A percentile compares a stretch with the other conserved stretches of the same genome.
These are phyloP conservation scores for Kwoniella dejecticola DNA, from an alignment of 768 basidiomycete genomes.

Conservation along the genomic window DNA sequence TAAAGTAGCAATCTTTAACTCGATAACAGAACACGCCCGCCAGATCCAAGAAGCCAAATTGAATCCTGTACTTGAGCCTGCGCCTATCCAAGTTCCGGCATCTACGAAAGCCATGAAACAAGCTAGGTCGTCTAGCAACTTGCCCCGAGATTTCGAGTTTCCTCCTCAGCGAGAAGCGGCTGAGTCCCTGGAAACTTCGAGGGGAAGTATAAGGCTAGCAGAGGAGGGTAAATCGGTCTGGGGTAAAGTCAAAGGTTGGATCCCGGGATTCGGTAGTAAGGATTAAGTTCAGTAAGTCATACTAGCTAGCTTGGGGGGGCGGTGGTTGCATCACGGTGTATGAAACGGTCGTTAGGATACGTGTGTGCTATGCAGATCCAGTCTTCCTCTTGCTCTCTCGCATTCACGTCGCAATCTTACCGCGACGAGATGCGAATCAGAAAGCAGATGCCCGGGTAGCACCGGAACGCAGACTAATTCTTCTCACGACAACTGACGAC, in stretches of 20 bases:
- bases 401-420: too few species aligned
- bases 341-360: too few species aligned
- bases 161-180: conserved; percentile 15
- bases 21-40: conserved; percentile 18
- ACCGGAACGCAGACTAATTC: too few species aligned
- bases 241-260: conserved; percentile 17
- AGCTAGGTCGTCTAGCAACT: conserved; percentile 11
- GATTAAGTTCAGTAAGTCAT: not conserved
- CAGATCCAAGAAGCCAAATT: conserved; percentile 19
- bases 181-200: conserved; percentile 1
- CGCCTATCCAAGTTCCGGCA: conserved; percentile 12
- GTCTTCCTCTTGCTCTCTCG: too few species aligned
- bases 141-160: conserved; percentile 27
- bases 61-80: conserved; percentile 9
- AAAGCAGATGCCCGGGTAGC: too few species aligned
- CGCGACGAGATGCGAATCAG: too few species aligned
- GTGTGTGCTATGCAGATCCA: too few species aligned
- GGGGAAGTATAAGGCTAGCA: conserved; percentile 1
- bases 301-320: too few species aligned
- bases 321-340: too few species aligned
- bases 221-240: conserved; percentile 10
- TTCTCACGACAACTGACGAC: too few species aligned
- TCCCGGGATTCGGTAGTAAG: conserved; percentile 14
- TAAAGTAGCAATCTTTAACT: conserved; percentile 18
- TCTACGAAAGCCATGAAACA: conserved; percentile 17